Percentiles rank a stretch among this genome's conserved stretches.
These are phyloP conservation scores for Hemileccinum impolitum DNA, from an alignment of 768 basidiomycete species.

Conservation along the genomic window DNA sequence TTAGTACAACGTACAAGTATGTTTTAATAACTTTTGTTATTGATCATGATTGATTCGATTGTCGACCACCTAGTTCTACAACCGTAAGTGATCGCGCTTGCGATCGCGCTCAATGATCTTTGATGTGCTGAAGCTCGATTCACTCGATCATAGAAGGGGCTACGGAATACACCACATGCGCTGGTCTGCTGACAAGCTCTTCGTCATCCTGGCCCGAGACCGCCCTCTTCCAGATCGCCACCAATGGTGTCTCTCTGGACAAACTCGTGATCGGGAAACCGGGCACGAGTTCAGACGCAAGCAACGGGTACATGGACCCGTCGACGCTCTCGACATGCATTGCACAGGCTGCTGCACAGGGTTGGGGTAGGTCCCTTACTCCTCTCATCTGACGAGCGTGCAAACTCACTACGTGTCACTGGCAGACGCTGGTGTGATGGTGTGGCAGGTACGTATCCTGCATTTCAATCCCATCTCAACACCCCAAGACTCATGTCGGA, in stretches of 20 bases:
- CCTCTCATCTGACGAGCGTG: not conserved
- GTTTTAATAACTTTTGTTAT: not conserved
- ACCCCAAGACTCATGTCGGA: not conserved
- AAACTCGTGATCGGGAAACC: constrained; percentile 61
- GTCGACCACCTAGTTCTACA: constrained; percentile 21
- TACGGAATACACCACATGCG: constrained; percentile 62
- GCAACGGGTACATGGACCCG: constrained; percentile 56
- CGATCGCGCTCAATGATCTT: not conserved
- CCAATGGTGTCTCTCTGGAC: constrained; percentile 41
- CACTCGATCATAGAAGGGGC: constrained; percentile 52
- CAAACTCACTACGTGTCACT: not conserved
- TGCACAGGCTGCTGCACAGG: constrained; percentile 50
- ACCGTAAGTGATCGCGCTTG: constrained; percentile 19
- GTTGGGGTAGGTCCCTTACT: constrained; percentile 55
- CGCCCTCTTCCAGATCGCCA: constrained; percentile 51
- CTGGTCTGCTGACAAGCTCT: constrained; percentile 54
- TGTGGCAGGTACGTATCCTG: not conserved
- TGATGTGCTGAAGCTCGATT: not conserved
- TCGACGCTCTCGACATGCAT: constrained; percentile 58
- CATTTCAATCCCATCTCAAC: too few species aligned
- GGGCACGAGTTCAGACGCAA: constrained; percentile 38
- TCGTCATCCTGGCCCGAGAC: constrained; percentile 60
- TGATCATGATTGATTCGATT: constrained; percentile 2
- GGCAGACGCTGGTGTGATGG: constrained; percentile 2
- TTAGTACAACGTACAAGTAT: constrained; percentile 39